Evolutionary conservation across 805 yeast genomes (phyloP).

Genomic region (Ogataea paraovalis): DNA sequence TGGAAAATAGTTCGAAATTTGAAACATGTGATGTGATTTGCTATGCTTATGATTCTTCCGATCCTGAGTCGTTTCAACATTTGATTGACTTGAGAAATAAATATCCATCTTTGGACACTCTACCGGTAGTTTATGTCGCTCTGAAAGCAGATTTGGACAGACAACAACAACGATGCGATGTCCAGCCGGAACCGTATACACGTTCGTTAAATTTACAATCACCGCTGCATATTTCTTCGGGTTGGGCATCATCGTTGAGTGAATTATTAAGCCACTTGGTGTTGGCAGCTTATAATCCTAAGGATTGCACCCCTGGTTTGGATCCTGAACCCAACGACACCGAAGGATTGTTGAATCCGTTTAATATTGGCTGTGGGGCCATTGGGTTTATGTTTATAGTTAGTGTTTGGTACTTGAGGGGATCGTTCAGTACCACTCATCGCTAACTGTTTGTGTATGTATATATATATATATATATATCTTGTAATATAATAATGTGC

Average conservation of each 20-base stretch:
- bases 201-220: conserved; percentile 62
- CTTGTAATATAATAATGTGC: too few species aligned
- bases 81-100: conserved; percentile 63
- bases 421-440: conserved; percentile 25
- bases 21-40: conserved; percentile 91
- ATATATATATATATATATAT: not conserved
- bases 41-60: conserved; percentile 87
- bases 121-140: conserved; percentile 88
- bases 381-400: conserved; percentile 61
- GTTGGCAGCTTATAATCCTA: conserved; percentile 81
- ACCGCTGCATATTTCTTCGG: conserved; percentile 86
- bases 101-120: conserved; percentile 52
- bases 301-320: conserved; percentile 70
- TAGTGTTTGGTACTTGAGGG: conserved; percentile 62
- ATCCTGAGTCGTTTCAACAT: conserved; percentile 89
- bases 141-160: conserved; percentile 93
- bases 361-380: conserved; percentile 65
- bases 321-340: conserved; percentile 56
- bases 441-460: not conserved
- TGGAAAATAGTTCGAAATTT: conserved; percentile 64
- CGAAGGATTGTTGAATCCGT: conserved; percentile 44
- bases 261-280: conserved; percentile 85
- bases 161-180: conserved; percentile 83
- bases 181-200: conserved; percentile 86
- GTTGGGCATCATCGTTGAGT: conserved; percentile 82